A percentile compares a stretch with the other conserved stretches of the same genome.
phyloP scores from a whole-genome alignment of 2,329 filamentous ascomycete genomes.

The Microsporum audouinii region DNA sequence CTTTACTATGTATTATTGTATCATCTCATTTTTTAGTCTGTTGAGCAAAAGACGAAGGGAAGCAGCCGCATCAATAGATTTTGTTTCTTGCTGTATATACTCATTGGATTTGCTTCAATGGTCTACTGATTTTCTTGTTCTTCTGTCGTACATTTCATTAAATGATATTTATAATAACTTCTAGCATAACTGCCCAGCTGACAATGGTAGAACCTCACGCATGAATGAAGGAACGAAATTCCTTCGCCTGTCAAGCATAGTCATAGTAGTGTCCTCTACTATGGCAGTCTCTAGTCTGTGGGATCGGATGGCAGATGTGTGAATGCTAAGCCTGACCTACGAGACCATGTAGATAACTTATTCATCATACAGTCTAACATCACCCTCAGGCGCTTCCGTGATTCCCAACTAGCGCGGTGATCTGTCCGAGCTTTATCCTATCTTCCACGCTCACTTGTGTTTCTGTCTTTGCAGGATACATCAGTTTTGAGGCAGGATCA shows the following conservation, averaged over 20 bases:
- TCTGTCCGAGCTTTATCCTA: constrained; percentile 22
- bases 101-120: neutral
- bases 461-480: constrained; percentile 25
- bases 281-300: neutral
- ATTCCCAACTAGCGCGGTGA: constrained; percentile 26
- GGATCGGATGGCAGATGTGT: neutral
- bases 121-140: neutral
- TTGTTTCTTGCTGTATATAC: constrained; percentile 22
- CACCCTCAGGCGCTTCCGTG: constrained; percentile 12
- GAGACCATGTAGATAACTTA: neutral
- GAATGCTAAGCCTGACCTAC: neutral
- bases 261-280: neutral
- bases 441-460: constrained; percentile 13
- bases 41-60: constrained; percentile 6
- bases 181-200: neutral
- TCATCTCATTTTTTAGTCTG: constrained; percentile 30
- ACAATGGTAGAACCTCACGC: neutral
- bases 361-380: neutral
- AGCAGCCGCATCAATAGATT: constrained; percentile 31
- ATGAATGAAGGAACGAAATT: neutral
- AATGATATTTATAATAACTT: neutral
- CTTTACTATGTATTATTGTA: constrained; percentile 22
- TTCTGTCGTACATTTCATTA: neutral
- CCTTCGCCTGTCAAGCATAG: neutral
- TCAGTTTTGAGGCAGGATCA: constrained; percentile 24